Evolutionary conservation across 768 basidiomycete species (phyloP), one percentile per base, ranked within the genome.

Genomic region (Hericium erinaceus): DNA sequence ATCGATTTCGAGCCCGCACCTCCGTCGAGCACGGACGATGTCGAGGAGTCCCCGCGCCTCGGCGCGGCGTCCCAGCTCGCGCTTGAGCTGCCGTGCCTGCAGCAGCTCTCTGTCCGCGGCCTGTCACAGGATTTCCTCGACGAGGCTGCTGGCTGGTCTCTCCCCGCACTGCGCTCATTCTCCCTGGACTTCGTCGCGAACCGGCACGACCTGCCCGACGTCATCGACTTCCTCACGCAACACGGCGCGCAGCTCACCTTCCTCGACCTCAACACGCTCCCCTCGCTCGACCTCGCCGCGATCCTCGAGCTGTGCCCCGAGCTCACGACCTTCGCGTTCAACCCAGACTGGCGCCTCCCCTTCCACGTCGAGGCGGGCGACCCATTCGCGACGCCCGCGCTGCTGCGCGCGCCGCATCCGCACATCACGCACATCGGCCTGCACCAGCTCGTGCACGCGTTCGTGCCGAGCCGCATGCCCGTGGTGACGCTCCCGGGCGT

Each of bases 381-480:
- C 24, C 54, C 54, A 20, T 41, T 33, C 12, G 41, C 11, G 12
- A 22, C 49, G 11, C 12, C 54, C 24, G 16, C 57, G 41, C 39
- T 73, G 52, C 62, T 70, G 67, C 72, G 75, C 56, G 72, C 71
- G 10, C 84, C 86, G 2, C 87, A 85, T 59, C 65, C 69, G 10
- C 77, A 77, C 44, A 79, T 90, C 60, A 75, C 67, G 0, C 77
- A 80, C 40, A 79, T 90, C 33, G 88, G 88, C 0, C 74, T 87
- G 15, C 85, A 90, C 62, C 85, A 86, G 9, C 75, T 89, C 10
- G 69, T 76, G 54, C 77, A 83, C 59, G 85, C 88, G 0, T 90
- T 90, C 64, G 84, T 84, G 1, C 56, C 60, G 2, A 3, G 78
- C 75, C 16, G 72, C 68, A 26, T 73, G 73, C 61, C 70, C 75